Conservation (phyloP, 2,329 filamentous ascomycete genomes). For the Penicillium sp. region DNA sequence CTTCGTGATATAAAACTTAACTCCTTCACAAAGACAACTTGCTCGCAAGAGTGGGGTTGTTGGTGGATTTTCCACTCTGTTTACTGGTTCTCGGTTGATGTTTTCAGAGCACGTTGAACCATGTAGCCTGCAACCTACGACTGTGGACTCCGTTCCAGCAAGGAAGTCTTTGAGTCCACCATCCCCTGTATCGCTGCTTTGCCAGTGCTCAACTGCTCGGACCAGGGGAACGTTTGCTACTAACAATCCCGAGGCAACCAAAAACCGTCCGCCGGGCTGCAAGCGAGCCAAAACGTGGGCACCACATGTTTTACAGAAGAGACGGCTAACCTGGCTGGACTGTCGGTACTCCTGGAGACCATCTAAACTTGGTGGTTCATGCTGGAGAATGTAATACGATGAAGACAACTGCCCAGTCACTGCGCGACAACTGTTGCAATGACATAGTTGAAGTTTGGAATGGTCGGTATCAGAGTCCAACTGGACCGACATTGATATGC, state of each 20-base stretch:
- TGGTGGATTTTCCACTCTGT: conserved; percentile 10
- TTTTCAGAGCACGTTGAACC: neutral
- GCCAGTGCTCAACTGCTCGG: conserved; percentile 30
- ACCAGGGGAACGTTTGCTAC: conserved; percentile 18
- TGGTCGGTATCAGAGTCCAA: conserved; percentile 24
- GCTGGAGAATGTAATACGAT: conserved; percentile 45
- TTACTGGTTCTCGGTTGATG: neutral
- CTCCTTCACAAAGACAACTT: conserved; percentile 55
- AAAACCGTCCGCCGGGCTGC: conserved; percentile 24
- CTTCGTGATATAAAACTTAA: conserved; percentile 58
- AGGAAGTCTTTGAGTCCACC: conserved; percentile 32
- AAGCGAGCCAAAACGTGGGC: conserved; percentile 42
- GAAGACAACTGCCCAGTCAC: conserved; percentile 49
- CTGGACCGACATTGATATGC: conserved; percentile 24
- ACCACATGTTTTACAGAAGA: conserved; percentile 54
- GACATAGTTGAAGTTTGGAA: conserved; percentile 46
- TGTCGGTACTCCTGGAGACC: conserved; percentile 46
- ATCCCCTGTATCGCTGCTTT: conserved; percentile 28
- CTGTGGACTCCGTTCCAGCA: conserved; percentile 17
- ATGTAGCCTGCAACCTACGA: conserved; percentile 25
- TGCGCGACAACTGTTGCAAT: conserved; percentile 53
- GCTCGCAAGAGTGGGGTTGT: conserved; percentile 38
- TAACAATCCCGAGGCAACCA: conserved; percentile 39
- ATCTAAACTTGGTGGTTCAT: conserved; percentile 33
- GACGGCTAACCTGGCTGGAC: conserved; percentile 44